Conservation (phyloP, 2,329 filamentous ascomycete species). For the Aspergillus caelatus region DNA sequence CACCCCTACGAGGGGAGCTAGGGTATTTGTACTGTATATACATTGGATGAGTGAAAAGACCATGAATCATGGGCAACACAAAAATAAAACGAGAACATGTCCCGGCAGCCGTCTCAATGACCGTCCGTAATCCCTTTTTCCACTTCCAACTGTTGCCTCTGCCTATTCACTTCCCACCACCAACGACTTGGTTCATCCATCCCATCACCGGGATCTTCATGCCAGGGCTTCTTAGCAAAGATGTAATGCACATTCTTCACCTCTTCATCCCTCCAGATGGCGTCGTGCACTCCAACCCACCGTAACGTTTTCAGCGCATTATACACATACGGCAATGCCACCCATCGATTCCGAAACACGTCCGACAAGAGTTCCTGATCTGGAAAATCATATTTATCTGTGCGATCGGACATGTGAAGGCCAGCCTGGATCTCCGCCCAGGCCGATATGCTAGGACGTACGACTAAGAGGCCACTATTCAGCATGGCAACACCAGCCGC, state of each 20-base stretch:
- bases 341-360: conserved; percentile 59
- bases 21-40: conserved; percentile 10
- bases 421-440: conserved; percentile 57
- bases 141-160: conserved; percentile 53
- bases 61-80: not conserved
- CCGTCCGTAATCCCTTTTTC: conserved; percentile 11
- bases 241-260: conserved; percentile 68
- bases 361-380: conserved; percentile 60
- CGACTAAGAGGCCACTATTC: conserved; percentile 64
- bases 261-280: conserved; percentile 62
- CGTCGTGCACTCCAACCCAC: conserved; percentile 56
- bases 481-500: conserved; percentile 59
- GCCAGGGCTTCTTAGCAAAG: conserved; percentile 65
- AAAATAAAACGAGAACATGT: not conserved
- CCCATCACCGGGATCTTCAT: conserved; percentile 44
- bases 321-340: conserved; percentile 61
- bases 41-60: conserved; percentile 5
- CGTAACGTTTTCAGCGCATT: conserved; percentile 62
- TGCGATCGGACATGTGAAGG: conserved; percentile 33
- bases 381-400: conserved; percentile 58
- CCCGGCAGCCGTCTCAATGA: not conserved
- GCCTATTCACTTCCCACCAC: conserved; percentile 60
- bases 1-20: not conserved
- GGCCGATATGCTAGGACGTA: conserved; percentile 57
- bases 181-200: conserved; percentile 56